Evolutionary conservation across 805 yeast species (phyloP).

Genomic region (Candida broadrunensis): DNA sequence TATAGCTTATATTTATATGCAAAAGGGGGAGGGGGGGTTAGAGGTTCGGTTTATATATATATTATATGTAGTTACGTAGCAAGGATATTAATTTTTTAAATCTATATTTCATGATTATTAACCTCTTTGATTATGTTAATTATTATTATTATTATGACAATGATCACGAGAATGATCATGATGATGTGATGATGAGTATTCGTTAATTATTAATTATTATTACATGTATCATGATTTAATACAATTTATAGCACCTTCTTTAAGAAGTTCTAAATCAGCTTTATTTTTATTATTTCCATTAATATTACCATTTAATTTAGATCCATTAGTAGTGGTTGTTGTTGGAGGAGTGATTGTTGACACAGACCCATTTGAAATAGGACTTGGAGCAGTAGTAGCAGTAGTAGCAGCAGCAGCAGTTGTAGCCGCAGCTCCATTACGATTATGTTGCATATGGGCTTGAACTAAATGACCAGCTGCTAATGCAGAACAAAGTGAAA

Average conservation of each 20-base stretch:
- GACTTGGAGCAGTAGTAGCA: conserved; percentile 20
- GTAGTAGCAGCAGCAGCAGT: conserved; percentile 23
- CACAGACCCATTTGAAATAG: not conserved
- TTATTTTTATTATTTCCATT: conserved; percentile 25
- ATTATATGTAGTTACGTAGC: no score
- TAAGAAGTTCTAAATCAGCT: conserved; percentile 42
- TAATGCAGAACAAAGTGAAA: conserved; percentile 90
- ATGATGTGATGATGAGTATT: no score
- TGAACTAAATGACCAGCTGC: conserved; percentile 99
- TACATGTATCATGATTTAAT: conserved; percentile 49
- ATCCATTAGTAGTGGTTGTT: not conserved
- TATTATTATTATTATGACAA: no score
- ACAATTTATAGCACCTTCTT: conserved; percentile 75
- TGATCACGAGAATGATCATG: no score
- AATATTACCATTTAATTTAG: conserved; percentile 1
- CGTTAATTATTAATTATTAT: no score
- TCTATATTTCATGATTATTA: no score
- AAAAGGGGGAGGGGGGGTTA: no score
- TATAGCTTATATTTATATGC: no score
- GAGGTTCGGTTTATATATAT: no score
- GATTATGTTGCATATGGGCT: conserved; percentile 94
- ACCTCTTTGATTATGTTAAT: no score
- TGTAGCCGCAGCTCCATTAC: conserved; percentile 53
- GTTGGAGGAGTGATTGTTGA: not conserved
- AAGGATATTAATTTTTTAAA: no score